Conservation (phyloP, 768 basidiomycete species). For the Filobasidium floriforme region DNA sequence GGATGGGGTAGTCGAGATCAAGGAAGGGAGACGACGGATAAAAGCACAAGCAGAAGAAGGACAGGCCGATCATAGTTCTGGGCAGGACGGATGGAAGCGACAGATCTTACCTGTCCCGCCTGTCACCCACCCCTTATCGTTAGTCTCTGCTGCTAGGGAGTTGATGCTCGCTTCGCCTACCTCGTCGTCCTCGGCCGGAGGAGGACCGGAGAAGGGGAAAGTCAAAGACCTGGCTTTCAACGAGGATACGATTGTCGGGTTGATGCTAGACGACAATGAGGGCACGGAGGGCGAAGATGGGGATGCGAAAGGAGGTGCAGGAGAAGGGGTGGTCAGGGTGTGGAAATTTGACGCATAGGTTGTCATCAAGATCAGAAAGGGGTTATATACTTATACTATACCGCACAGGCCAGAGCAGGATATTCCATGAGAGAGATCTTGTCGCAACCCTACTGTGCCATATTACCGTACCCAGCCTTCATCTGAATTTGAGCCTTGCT, state of each 20-base stretch:
- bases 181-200: background rate
- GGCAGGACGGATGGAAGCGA: constrained; percentile 24
- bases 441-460: too few relatives aligned
- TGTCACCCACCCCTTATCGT: constrained; percentile 38
- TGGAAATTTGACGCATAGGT: constrained; percentile 19
- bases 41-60: constrained; percentile 3
- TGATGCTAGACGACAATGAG: constrained; percentile 24
- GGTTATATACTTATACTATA: background rate
- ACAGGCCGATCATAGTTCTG: constrained; percentile 22
- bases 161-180: constrained; percentile 32
- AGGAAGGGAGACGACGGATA: background rate
- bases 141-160: constrained; percentile 37
- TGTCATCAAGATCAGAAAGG: background rate
- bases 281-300: background rate
- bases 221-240: constrained; percentile 35
- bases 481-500: too few relatives aligned
- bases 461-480: too few relatives aligned
- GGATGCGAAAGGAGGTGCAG: background rate
- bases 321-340: constrained; percentile 15
- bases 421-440: too few relatives aligned
- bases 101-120: constrained; percentile 20
- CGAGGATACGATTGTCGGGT: constrained; percentile 44
- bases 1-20: background rate
- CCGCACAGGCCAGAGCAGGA: too few relatives aligned
- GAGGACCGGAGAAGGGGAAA: background rate